Conservation (phyloP, 345 rosid genomes). For the Ceriops tagal region DNA sequence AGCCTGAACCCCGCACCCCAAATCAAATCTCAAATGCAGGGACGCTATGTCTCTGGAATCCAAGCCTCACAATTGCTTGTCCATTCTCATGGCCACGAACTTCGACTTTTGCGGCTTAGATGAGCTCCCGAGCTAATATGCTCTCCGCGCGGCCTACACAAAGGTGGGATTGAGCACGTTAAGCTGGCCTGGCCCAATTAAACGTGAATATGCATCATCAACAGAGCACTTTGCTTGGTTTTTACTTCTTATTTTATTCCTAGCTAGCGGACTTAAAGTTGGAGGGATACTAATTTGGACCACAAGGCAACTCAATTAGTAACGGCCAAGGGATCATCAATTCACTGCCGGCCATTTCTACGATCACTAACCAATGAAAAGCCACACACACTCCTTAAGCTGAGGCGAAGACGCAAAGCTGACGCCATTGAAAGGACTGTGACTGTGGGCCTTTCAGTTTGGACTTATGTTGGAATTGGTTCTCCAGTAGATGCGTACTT, state of each 20-base stretch:
- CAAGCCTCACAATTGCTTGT: no score
- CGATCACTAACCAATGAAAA: conserved; percentile 15
- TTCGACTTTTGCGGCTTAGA: no score
- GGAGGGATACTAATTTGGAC: neutral
- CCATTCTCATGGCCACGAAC: no score
- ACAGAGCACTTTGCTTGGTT: neutral
- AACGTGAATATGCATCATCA: neutral
- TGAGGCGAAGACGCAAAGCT: neutral
- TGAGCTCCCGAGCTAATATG: no score
- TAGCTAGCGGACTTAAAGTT: no score
- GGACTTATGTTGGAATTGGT: no score
- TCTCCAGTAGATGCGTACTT: no score
- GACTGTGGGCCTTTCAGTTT: neutral
- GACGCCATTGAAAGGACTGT: neutral
- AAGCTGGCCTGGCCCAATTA: neutral
- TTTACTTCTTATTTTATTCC: neutral
- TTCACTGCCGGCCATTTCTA: conserved; percentile 15
- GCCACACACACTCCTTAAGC: neutral
- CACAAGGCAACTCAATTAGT: neutral
- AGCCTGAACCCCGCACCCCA: no score
- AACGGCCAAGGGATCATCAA: conserved; percentile 6
- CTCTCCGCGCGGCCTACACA: no score
- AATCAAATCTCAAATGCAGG: no score
- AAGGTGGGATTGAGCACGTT: no score
- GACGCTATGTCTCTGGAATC: no score